Evolutionary conservation across 1,284 basidiomycete species (phyloP).

Genomic region (Cryptococcus maquisensis): DNA sequence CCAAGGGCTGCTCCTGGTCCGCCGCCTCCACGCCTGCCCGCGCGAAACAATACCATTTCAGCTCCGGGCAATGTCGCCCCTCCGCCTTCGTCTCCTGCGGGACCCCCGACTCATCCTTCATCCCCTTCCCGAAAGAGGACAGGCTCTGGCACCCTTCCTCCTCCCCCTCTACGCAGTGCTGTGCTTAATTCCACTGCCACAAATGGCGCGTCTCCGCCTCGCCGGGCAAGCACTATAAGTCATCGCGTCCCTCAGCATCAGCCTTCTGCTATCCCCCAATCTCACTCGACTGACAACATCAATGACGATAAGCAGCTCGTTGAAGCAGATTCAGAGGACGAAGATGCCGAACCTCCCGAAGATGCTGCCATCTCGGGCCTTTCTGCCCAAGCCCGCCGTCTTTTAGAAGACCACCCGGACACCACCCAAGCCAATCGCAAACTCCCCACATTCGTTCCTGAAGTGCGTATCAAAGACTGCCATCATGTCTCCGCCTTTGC

Average conservation of each 20-base stretch:
- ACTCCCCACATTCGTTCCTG: conserved; percentile 56
- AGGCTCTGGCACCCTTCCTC: conserved; percentile 10
- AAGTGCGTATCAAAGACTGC: conserved; percentile 34
- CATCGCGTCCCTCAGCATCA: neutral
- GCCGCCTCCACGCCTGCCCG: conserved; percentile 17
- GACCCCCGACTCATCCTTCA: conserved; percentile 7
- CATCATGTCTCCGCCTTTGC: conserved; percentile 55
- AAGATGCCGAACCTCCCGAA: conserved; percentile 34
- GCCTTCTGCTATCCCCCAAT: neutral
- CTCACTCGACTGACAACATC: conserved; percentile 2
- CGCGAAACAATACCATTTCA: conserved; percentile 10
- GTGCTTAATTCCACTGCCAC: neutral
- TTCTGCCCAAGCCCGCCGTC: conserved; percentile 27
- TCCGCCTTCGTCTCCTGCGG: conserved; percentile 3
- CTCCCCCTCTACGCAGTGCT: conserved; percentile 22
- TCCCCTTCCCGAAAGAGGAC: conserved; percentile 9
- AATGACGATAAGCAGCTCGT: conserved; percentile 14
- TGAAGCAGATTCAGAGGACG: conserved; percentile 20
- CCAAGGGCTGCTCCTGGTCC: neutral
- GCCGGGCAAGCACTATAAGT: conserved; percentile 2
- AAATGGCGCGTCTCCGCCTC: conserved; percentile 6
- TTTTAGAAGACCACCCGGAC: conserved; percentile 69
- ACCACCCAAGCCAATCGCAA: conserved; percentile 73
- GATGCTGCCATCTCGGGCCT: conserved; percentile 12
- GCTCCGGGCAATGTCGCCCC: neutral